These are phyloP conservation scores for Isoetes taiwanensis DNA, from an alignment of 75 land plant species.

Conservation along the genomic window DNA sequence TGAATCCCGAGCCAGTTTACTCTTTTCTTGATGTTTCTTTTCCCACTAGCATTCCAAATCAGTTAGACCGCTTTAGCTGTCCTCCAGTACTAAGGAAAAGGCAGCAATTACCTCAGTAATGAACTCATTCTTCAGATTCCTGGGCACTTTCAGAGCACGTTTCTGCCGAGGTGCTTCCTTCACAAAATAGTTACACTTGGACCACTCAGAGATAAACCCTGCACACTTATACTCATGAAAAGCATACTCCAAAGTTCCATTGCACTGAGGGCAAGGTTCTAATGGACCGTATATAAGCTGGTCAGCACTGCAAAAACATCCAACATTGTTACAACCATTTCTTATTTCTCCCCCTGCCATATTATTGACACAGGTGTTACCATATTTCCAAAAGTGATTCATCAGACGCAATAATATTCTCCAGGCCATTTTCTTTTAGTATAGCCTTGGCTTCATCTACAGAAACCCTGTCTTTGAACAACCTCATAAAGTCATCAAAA, in stretches of 20 bases:
- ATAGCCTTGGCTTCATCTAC: too few species aligned
- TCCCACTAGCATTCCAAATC: conserved; percentile 27
- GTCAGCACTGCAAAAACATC: conserved; percentile 37
- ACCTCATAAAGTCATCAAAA: too few species aligned
- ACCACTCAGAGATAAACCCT: conserved; percentile 56
- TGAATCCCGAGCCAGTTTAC: conserved; percentile 14
- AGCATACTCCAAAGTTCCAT: conserved; percentile 23
- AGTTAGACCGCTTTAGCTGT: neutral
- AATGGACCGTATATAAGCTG: conserved; percentile 46
- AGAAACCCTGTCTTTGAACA: too few species aligned
- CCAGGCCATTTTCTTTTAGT: too few species aligned
- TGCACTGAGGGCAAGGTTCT: conserved; percentile 40
- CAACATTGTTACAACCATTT: too few species aligned
- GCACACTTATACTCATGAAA: conserved; percentile 30
- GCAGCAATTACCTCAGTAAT: conserved; percentile 5
- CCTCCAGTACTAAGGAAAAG: neutral
- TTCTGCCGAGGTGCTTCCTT: conserved; percentile 29
- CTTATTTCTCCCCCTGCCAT: too few species aligned
- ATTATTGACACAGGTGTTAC: too few species aligned
- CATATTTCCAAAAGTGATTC: too few species aligned
- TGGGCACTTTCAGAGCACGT: conserved; percentile 31
- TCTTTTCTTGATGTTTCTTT: conserved; percentile 29
- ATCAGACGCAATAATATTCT: too few species aligned
- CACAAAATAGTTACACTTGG: conserved; percentile 34
- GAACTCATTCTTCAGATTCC: conserved; percentile 16